Evolutionary conservation across 805 yeast species (phyloP), one percentile per base, ranked within the genome.

Genomic region (Vanderwaltozyma verrucispora): DNA sequence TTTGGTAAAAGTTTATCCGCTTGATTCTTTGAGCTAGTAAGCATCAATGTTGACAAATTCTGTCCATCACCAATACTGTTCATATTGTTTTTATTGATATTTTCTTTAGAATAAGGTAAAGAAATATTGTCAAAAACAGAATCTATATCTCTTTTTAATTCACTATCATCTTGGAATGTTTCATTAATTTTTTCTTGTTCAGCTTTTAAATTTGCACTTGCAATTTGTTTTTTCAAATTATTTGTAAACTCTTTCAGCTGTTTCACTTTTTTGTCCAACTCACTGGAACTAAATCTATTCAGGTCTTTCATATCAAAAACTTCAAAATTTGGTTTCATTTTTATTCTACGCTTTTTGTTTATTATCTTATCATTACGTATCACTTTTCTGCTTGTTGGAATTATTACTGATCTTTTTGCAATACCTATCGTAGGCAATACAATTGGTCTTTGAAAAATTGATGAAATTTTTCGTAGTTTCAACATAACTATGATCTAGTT

Each of bases 171-270:
- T 25, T n/a, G 5, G 9, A 2, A 3, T 16, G 19, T n/a, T 18
- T 27, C 14, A 17, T 30, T 28, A 10, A 19, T n/a, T 14, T n/a
- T 15, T 25, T 4, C 17, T 21, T 27, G 15, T n/a, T 36, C 8
- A 7, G n/a, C 13, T 17, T 17, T 26, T 5, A 28, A 26, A 23
- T 21, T 9, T 21, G n/a, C 19, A n/a, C 20, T 28, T 12, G 16
- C 44, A 12, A 44, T 10, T 28, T 34, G 50, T 14, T 43, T 41
- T 27, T 45, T 44, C 13, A 54, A 30, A 27, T 40, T 45, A 29
- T 48, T 47, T 3, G 59, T 54, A 37, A 54, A 55, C 33, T 47
- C 54, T 24, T 49, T 50, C 26, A 57, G 32, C 25, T 55, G 58
- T 27, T 49, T 53, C 11, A 57, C 37, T 35, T 55, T 57, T 23